Base-by-base conservation (phyloP, 2,329 filamentous ascomycete species). In the Metarhizium guizhouense region DNA sequence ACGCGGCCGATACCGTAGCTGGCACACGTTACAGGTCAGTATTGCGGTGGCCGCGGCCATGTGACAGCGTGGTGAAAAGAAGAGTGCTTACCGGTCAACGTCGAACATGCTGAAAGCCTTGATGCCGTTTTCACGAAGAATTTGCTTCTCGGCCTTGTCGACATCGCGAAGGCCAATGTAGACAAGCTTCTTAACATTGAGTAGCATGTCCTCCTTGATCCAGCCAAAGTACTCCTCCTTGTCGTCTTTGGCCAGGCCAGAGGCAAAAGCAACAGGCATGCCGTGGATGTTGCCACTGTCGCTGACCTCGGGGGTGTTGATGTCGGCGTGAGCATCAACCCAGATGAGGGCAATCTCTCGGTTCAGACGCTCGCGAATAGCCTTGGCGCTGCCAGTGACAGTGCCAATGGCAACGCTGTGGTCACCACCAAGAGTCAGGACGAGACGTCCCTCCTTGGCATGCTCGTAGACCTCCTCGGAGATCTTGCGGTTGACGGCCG, bases 61-160 rank as follows among this genome's bases (percentile, higher is more conserved):
- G 10, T 6, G 18, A 18, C 43, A 47, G 7, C 2, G 58, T 32
- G 32, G 16, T 8, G 25, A 30, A 42, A 42, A 32, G 32, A 3
- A 7, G 14, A 43, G 20, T 29, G 54, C 80, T 65, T 76, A 90
- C 87, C 83, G 81, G 73, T 99, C 94, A 71, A 99, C 88, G 69
- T 99, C 94, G 69, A 96, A 94, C 94, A 99, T 99, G 75, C 87
- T 93, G 68, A 97, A 99, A 4, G 93, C 93, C 78, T 90, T 93
- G 77, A 99, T 94, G 47, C 87, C 86, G 67, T 97, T 78, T 62
- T 97, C 90, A 56, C 86, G 81, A 60, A 99, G 76, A 58, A 96
- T 89, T 75, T 85, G 82, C 86, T 96, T 97, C 84, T 99, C 94
- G 47, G 85, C 89, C n/a, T 82, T 73, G 69, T 99, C 94, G 34